Evolutionary conservation across 495 filamentous ascomycete species (phyloP).

Genomic region (Cercophora scortea): DNA sequence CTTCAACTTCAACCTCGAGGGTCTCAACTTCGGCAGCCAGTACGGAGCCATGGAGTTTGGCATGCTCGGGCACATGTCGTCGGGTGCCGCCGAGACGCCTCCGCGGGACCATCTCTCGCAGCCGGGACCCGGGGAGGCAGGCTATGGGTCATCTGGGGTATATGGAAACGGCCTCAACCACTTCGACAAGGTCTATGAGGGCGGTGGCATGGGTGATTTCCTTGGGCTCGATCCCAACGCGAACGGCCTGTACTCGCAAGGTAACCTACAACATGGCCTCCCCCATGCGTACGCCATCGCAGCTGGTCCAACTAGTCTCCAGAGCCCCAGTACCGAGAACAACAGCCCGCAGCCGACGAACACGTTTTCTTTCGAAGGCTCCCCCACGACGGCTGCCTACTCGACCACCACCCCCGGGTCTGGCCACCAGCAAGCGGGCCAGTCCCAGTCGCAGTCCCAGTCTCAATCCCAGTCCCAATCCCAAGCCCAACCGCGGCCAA

Average conservation of each 20-base stretch:
- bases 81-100: conserved; percentile 70
- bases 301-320: conserved; percentile 38
- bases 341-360: conserved; percentile 37
- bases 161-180: conserved; percentile 36
- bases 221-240: conserved; percentile 31
- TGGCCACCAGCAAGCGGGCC: conserved; percentile 13
- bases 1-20: conserved; percentile 90
- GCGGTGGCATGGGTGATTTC: conserved; percentile 29
- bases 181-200: conserved; percentile 36
- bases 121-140: conserved; percentile 28
- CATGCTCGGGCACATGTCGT: conserved; percentile 91
- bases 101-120: conserved; percentile 51
- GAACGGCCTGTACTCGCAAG: conserved; percentile 34
- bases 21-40: conserved; percentile 90
- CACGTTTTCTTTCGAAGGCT: conserved; percentile 36
- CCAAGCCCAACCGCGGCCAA: conserved; percentile 21
- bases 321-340: conserved; percentile 43
- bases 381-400: conserved; percentile 35
- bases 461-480: too few relatives aligned
- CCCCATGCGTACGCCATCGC: conserved; percentile 44
- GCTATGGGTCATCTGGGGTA: conserved; percentile 32
- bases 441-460: too few relatives aligned
- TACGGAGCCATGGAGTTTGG: conserved; percentile 91
- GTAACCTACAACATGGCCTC: conserved; percentile 43
- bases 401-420: conserved; percentile 14